Evolutionary conservation across 106 monocot species (phyloP).

Genomic region (Platanthera zijinensis): DNA sequence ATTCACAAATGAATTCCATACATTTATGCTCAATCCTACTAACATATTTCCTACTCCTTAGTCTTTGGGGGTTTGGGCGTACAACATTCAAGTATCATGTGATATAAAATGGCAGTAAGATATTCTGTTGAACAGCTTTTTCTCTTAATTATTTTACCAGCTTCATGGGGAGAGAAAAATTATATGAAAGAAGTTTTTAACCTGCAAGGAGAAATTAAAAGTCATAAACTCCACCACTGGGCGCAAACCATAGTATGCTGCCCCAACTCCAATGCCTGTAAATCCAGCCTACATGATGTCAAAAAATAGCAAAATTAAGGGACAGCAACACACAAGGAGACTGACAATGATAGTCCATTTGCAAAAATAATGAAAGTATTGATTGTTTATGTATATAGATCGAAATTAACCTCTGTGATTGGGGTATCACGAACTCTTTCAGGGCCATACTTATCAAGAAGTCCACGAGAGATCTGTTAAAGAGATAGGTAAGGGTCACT

Average conservation of each 20-base stretch:
- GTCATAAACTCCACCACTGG: conserved; percentile 99
- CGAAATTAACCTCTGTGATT: conserved; percentile 76
- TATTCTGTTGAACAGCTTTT: no score
- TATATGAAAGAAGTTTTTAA: conserved; percentile 11
- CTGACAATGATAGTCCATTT: neutral
- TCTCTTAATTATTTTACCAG: no score
- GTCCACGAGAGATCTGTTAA: conserved; percentile 76
- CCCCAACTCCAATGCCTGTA: conserved; percentile 96
- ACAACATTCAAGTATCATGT: no score
- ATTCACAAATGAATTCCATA: no score
- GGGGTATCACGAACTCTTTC: conserved; percentile 96
- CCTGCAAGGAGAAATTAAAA: conserved; percentile 99
- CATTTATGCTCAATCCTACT: no score
- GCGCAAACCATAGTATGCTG: conserved; percentile 91
- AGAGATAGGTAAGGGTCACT: neutral
- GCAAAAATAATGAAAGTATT: neutral
- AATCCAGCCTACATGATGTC: conserved; percentile 71
- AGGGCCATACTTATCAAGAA: conserved; percentile 96
- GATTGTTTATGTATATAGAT: neutral
- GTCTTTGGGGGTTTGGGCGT: no score
- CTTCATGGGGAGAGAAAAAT: neutral
- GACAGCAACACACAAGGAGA: neutral
- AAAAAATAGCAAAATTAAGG: neutral
- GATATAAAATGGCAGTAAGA: no score
- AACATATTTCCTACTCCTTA: no score